These are phyloP conservation scores for Crithidia thermophila DNA, from an alignment of 208 protist species.

Conservation along the genomic window DNA sequence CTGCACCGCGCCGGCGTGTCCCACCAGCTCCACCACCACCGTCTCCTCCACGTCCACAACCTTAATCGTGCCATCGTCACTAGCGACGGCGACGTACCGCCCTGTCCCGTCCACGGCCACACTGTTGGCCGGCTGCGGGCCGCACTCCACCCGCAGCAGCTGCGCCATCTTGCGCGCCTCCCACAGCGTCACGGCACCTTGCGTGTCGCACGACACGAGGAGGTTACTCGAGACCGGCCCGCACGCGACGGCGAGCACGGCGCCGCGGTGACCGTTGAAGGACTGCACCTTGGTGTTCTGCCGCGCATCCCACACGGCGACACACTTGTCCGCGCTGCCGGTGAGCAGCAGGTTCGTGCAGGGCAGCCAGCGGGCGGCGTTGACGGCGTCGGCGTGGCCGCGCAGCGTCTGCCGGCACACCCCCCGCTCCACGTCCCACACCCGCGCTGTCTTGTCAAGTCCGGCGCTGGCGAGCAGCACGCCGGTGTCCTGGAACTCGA, in stretches of 20 bases:
- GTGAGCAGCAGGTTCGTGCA: conserved; percentile 95
- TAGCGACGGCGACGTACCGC: conserved; percentile 88
- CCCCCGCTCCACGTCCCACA: conserved; percentile 93
- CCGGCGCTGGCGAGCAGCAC: conserved; percentile 91
- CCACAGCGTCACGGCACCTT: conserved; percentile 92
- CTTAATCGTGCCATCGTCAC: conserved; percentile 95
- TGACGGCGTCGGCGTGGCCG: conserved; percentile 96
- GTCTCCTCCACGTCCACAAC: conserved; percentile 90
- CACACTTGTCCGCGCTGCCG: conserved; percentile 96
- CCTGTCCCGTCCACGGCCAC: conserved; percentile 74
- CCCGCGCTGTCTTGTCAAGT: conserved; percentile 94
- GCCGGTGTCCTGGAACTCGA: conserved; percentile 95
- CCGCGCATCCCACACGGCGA: conserved; percentile 96
- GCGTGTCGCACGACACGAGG: conserved; percentile 90
- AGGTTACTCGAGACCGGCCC: conserved; percentile 2
- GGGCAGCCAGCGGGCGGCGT: conserved; percentile 92
- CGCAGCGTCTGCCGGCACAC: conserved; percentile 93
- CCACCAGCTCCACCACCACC: conserved; percentile 74
- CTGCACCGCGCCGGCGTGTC: conserved; percentile 87
- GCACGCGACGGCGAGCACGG: conserved; percentile 85
- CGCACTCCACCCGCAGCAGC: conserved; percentile 54
- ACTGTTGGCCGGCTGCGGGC: conserved; percentile 79
- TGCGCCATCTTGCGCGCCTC: conserved; percentile 79
- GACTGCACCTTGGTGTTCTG: conserved; percentile 94
- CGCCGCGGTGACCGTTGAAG: conserved; percentile 95